Conservation (phyloP, 768 basidiomycete species). For the Lanmaoa pseudosensibilis region DNA sequence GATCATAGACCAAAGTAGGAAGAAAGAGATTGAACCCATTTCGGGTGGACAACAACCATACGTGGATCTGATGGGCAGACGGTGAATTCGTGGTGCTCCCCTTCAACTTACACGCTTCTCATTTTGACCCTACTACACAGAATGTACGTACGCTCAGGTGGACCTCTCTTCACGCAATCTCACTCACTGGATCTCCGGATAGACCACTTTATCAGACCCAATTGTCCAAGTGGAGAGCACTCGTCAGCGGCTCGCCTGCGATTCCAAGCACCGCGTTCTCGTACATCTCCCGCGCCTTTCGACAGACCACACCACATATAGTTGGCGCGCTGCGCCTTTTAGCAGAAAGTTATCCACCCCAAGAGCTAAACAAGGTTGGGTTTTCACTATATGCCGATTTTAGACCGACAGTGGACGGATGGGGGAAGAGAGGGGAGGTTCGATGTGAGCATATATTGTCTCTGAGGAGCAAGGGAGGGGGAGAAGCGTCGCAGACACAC, state of each 20-base stretch:
- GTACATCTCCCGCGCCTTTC: constrained; percentile 79
- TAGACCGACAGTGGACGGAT: constrained; percentile 75
- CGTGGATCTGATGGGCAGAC: constrained; percentile 80
- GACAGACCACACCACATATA: constrained; percentile 75
- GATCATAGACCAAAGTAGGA: constrained; percentile 58
- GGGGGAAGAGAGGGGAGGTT: constrained; percentile 83
- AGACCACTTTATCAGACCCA: constrained; percentile 82
- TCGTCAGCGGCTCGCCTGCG: constrained; percentile 68
- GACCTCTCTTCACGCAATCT: not conserved
- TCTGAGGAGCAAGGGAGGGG: constrained; percentile 42
- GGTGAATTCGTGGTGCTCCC: constrained; percentile 38
- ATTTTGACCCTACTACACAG: constrained; percentile 19
- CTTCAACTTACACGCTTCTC: not conserved
- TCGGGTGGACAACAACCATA: constrained; percentile 72
- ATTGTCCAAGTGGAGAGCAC: constrained; percentile 75
- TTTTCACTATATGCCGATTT: constrained; percentile 86
- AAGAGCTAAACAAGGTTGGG: constrained; percentile 64
- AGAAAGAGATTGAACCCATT: constrained; percentile 54
- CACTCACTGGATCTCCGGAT: constrained; percentile 10
- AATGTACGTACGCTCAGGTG: constrained; percentile 37
- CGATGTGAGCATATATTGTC: constrained; percentile 67
- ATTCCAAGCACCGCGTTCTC: constrained; percentile 74
- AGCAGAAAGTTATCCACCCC: constrained; percentile 54
- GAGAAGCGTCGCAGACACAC: constrained; percentile 14
- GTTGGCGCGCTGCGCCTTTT: constrained; percentile 76